These are phyloP conservation scores for Microglena sp. DNA, from an alignment of 139 green algal species.

Conservation along the genomic window DNA sequence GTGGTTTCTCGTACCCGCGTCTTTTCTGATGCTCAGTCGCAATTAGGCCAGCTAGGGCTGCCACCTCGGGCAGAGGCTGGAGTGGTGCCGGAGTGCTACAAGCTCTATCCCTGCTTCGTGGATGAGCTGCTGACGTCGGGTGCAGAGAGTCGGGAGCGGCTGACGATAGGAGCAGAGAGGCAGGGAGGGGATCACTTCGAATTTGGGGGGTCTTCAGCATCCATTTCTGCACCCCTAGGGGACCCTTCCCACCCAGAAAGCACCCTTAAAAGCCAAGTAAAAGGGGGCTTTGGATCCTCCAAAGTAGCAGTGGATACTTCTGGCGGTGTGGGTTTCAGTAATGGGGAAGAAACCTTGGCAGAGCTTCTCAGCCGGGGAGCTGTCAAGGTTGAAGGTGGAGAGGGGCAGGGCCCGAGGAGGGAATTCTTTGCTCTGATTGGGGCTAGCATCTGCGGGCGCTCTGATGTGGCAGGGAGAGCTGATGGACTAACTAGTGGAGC, in stretches of 20 bases:
- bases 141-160: background rate
- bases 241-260: no score
- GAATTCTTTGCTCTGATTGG: conserved; percentile 42
- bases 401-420: conserved; percentile 52
- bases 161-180: background rate
- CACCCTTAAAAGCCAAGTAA: background rate
- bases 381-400: conserved; percentile 33
- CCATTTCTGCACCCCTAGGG: background rate
- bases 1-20: no score
- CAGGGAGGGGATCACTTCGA: no score
- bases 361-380: no score
- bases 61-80: conserved; percentile 5
- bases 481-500: background rate
- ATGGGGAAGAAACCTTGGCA: no score
- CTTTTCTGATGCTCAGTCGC: no score
- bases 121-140: no score
- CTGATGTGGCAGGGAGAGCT: background rate
- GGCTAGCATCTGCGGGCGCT: conserved; percentile 11
- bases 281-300: no score
- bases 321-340: no score
- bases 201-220: no score
- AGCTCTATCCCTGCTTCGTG: conserved; percentile 38
- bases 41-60: no score
- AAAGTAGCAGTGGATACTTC: no score
- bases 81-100: conserved; percentile 17